Base-by-base conservation (phyloP, 2,329 filamentous ascomycete species). In the Trematosphaeria pertusa region DNA sequence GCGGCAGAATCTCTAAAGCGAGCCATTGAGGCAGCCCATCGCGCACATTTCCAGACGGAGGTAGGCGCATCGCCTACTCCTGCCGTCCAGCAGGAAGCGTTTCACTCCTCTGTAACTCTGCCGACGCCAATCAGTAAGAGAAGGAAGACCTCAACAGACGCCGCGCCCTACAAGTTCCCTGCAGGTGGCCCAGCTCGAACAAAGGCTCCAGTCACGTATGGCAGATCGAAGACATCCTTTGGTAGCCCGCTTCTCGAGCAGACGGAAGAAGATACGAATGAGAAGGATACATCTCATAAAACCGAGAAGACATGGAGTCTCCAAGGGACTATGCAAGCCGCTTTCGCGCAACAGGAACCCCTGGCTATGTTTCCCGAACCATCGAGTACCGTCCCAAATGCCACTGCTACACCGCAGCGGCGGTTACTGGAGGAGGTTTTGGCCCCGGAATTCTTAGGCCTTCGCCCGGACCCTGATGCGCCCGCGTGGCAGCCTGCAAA, bases 321-420 rank as follows among this genome's bases (percentile, higher is more conserved):
- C 7, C 62, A 69, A 28, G 69, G 62, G 4, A 70, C 67, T 10
- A 56, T 75, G 24, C 56, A 58, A 19, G 56, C 69, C 3, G 58
- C 71, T 24, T 76, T 74, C 39, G 63, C 54, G 14, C 39, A 65
- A 11, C 74, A 76, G 47, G 69, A 77, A 20, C 73, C 74, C 1
- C 59, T 59, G 30, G 57, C 61, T 26, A 63, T 75, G 64, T 77
- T 76, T 46, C 64, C 61, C 36, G 70, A 73, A 21, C 62, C 64
- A 30, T 75, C 73, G 11, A 76, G 70, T 48, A 78, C 75, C 0
- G 54, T 75, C 11, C 70, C 70, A 3, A 72, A 75, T 47, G 73
- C 69, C 24, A 73, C 70, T 22, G 65, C 70, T 9, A 74, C 70
- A 14, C n/a, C n/a, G n/a, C 71, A 75, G 49, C 65, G 72, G 50